Conservation (phyloP, 1,284 basidiomycete species). For the Leccinum subspadiceum region DNA sequence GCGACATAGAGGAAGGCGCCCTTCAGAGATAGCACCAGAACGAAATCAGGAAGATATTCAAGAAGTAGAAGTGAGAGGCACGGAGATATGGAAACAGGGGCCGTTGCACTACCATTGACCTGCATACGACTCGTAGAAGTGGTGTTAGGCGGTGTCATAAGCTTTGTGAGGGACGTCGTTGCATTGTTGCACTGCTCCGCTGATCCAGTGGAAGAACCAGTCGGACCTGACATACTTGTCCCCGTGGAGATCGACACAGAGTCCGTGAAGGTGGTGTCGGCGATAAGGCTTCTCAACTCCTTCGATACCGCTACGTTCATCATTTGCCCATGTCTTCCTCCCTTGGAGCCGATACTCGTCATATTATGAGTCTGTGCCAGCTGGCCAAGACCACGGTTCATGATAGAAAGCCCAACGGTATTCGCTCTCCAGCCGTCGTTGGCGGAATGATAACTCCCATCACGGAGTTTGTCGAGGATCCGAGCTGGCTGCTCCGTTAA, state of each 20-base stretch:
- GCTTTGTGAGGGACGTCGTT: constrained; percentile 22
- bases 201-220: constrained; percentile 14
- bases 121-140: constrained; percentile 17
- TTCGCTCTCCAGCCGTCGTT: constrained; percentile 39
- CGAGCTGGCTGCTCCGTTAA: constrained; percentile 83
- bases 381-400: constrained; percentile 10
- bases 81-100: constrained; percentile 28
- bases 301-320: constrained; percentile 39
- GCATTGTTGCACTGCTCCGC: constrained; percentile 13
- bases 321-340: constrained; percentile 36
- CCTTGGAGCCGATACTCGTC: constrained; percentile 25
- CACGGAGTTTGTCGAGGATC: constrained; percentile 73
- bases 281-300: constrained; percentile 41
- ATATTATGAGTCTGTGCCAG: constrained; percentile 17
- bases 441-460: constrained; percentile 67
- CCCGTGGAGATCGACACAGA: constrained; percentile 37
- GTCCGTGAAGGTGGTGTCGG: constrained; percentile 38
- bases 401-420: not conserved
- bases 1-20: constrained; percentile 93
- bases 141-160: constrained; percentile 15
- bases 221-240: constrained; percentile 30
- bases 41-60: constrained; percentile 72
- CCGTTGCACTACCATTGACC: constrained; percentile 1
- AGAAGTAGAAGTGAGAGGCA: constrained; percentile 65
- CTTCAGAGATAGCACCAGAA: constrained; percentile 90